phyloP scores from a whole-genome alignment of 441 rosid species.

The Lepidium campestre region DNA sequence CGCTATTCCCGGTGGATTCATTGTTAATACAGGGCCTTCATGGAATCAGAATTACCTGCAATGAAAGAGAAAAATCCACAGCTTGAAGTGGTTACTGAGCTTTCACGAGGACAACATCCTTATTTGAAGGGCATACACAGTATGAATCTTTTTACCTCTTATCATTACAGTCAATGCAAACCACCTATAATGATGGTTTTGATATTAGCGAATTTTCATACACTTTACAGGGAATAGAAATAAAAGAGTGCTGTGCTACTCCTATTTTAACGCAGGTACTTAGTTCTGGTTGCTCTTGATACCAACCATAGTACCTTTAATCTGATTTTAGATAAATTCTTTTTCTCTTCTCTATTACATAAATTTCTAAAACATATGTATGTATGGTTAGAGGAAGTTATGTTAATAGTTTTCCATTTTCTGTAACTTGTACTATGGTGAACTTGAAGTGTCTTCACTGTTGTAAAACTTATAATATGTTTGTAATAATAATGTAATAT shows the following conservation, averaged over 20 bases:
- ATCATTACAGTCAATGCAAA: background rate
- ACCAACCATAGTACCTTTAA: background rate
- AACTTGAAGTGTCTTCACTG: too few species aligned
- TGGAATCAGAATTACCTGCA: constrained; percentile 67
- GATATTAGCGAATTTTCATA: background rate
- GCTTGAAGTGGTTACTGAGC: constrained; percentile 68
- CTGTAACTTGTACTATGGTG: too few species aligned
- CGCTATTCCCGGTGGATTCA: background rate
- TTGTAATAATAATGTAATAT: too few species aligned
- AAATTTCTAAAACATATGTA: background rate
- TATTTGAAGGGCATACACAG: constrained; percentile 72
- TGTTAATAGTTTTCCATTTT: background rate
- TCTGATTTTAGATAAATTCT: background rate
- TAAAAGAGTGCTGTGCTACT: constrained; percentile 68
- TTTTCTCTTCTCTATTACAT: background rate
- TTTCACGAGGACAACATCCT: constrained; percentile 84
- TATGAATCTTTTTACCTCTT: constrained; percentile 23
- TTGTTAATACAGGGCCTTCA: constrained; percentile 53
- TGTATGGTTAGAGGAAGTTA: background rate
- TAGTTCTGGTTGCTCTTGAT: background rate
- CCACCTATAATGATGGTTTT: background rate
- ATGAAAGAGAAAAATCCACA: constrained; percentile 70
- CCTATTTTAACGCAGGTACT: constrained; percentile 87
- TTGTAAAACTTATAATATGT: too few species aligned
- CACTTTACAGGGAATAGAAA: constrained; percentile 54